Percentiles rank a stretch among this genome's conserved stretches.
Evolutionary conservation across 2,329 filamentous ascomycete species (phyloP).

Genomic region (Fusarium avenaceum): DNA sequence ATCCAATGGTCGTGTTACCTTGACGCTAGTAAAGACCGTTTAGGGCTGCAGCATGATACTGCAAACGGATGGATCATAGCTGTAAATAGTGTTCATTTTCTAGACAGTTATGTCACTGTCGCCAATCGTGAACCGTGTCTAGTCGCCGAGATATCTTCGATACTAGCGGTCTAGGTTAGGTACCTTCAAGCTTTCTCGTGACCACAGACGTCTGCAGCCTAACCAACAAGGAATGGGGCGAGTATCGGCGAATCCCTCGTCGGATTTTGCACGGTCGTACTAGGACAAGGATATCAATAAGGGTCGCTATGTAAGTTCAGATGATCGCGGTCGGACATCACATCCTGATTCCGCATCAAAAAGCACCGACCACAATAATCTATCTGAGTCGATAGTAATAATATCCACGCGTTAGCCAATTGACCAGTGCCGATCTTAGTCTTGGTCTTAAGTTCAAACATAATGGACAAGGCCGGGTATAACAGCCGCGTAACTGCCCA

Average conservation of each 20-base stretch:
- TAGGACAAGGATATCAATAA: constrained; percentile 12
- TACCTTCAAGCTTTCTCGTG: constrained; percentile 30
- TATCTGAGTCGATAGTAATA: not conserved
- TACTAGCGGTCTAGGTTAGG: constrained; percentile 8
- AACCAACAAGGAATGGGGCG: constrained; percentile 14
- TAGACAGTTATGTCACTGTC: not conserved
- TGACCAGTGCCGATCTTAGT: constrained; percentile 20
- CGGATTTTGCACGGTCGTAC: not conserved
- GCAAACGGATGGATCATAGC: not conserved
- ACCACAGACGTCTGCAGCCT: constrained; percentile 24
- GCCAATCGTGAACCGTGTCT: constrained; percentile 35
- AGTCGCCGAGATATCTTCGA: constrained; percentile 36
- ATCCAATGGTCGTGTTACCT: constrained; percentile 29
- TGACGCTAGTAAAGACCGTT: constrained; percentile 23
- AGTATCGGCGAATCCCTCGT: constrained; percentile 25
- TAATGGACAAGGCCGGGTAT: constrained; percentile 27
- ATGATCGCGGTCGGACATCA: constrained; percentile 16
- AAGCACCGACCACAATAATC: constrained; percentile 22
- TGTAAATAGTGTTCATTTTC: constrained; percentile 7
- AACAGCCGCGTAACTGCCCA: constrained; percentile 23
- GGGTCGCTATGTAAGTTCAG: constrained; percentile 17
- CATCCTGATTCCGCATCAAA: constrained; percentile 13
- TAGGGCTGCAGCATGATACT: constrained; percentile 9
- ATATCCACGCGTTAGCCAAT: constrained; percentile 22
- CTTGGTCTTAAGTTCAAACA: constrained; percentile 28